These are phyloP conservation scores for Pistacia integerrima DNA, from an alignment of 345 rosid species.

Conservation along the genomic window DNA sequence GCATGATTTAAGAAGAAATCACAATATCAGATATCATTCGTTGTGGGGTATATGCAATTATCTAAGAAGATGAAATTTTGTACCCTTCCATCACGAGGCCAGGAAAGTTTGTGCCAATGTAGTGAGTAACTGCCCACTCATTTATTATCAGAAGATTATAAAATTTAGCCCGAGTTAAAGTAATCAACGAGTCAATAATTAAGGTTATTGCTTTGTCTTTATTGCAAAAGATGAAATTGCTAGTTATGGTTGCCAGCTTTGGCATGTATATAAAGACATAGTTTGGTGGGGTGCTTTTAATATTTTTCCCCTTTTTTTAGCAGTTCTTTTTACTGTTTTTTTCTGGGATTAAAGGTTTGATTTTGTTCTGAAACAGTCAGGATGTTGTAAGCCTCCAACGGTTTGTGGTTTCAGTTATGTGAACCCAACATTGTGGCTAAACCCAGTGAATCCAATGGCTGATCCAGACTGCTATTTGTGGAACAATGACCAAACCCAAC, in stretches of 20 bases:
- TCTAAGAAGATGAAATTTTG: background rate
- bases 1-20: background rate
- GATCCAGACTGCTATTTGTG: constrained; percentile 84
- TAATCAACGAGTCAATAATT: constrained; percentile 9
- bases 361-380: constrained; percentile 50
- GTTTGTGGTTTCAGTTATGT: constrained; percentile 76
- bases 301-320: background rate
- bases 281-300: constrained; percentile 1
- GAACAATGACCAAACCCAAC: constrained; percentile 82
- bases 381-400: constrained; percentile 93
- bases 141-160: constrained; percentile 24
- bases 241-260: constrained; percentile 36
- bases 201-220: constrained; percentile 23
- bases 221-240: constrained; percentile 13
- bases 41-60: background rate
- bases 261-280: constrained; percentile 8
- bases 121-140: constrained; percentile 11
- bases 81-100: background rate
- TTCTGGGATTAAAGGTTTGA: background rate
- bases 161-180: constrained; percentile 11
- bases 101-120: constrained; percentile 19
- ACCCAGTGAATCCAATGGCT: constrained; percentile 67
- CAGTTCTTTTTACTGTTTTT: background rate
- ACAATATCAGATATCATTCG: too few relatives aligned
- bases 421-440: constrained; percentile 78